Base-by-base conservation (phyloP, 192 early-diverging fungal species). In the Gryganskiella cystojenkinii region DNA sequence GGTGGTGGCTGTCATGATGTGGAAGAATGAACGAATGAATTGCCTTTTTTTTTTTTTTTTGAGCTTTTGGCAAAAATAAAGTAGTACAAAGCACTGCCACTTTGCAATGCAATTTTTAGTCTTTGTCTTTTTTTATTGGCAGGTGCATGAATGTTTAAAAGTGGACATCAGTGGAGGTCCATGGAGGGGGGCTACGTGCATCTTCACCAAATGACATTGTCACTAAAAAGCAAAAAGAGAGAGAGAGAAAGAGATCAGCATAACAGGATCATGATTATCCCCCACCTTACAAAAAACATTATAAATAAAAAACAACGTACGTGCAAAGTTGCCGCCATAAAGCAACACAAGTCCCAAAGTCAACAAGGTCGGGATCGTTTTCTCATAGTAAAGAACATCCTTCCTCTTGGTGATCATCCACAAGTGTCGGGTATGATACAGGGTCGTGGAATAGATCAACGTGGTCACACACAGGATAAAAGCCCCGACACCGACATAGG, bases 361-460 rank as follows among this genome's bases (percentile, higher is more conserved):
- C 14, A 78, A 40, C 0, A 78, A 4, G 8, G 74, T 64, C 3
- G 74, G 74, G 35, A 69, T 27, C 27, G 11, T 25, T 4, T 49
- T 35, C 30, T 28, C 30, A 28, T 57, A 64, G 28, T 69, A 78
- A 3, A 59, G 57, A 5, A 67, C 61, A 53, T 78, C 74, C 19
- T 57, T 55, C 11, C 74, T 50, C 42, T 78, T 78, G 27, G 65
- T 59, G 20, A 68, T 19, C 74, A 78, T 78, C 27, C 58, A 40
- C 4, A 78, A 11, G 31, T 78, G 74, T 15, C 74, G 61, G 52
- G 63, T 0, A 59, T 78, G 74, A 43, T 64, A 78, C 59, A 69
- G 3, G 4, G 74, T 69, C 2, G 74, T 64, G 14, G 24, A 17
- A 13, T 78, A 78, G 25, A 78, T 52, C 40, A 78, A 42, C 0